Evolutionary conservation across 2,329 filamentous ascomycete species (phyloP).

Genomic region (Penicillium sp.): DNA sequence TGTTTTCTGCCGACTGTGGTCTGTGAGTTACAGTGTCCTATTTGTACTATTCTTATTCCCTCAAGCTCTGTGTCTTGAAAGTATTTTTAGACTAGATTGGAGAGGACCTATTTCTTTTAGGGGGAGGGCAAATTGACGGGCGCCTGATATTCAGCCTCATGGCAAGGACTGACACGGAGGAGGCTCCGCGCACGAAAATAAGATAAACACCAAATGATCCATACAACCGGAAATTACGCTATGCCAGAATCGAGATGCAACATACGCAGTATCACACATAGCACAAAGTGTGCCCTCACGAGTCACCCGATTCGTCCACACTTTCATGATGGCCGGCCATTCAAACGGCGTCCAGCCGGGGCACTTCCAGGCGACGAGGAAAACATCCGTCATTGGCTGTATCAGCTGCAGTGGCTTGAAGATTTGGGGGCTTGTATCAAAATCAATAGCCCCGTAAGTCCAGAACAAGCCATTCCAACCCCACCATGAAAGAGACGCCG

Average conservation of each 20-base stretch:
- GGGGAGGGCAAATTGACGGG: background rate
- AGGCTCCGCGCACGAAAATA: background rate
- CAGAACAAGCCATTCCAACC: background rate
- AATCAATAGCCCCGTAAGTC: background rate
- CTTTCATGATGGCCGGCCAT: background rate
- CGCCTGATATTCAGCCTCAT: conserved; percentile 5
- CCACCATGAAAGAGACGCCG: background rate
- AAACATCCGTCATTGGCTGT: background rate
- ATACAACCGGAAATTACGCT: background rate
- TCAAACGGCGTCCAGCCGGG: background rate
- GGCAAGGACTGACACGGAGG: background rate
- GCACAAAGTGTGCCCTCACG: background rate
- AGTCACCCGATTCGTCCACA: background rate
- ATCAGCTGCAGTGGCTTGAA: background rate
- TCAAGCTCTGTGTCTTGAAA: too few relatives aligned
- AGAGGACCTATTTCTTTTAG: too few relatives aligned
- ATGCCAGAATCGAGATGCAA: background rate
- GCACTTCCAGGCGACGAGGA: background rate
- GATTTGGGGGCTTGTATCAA: background rate
- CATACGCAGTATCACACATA: background rate
- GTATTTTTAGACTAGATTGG: background rate
- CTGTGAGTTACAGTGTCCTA: background rate
- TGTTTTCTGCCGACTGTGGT: background rate
- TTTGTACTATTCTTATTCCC: background rate
- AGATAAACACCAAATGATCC: background rate